Base-by-base conservation (phyloP, 192 early-diverging fungal species). In the Mortierella antarctica region DNA sequence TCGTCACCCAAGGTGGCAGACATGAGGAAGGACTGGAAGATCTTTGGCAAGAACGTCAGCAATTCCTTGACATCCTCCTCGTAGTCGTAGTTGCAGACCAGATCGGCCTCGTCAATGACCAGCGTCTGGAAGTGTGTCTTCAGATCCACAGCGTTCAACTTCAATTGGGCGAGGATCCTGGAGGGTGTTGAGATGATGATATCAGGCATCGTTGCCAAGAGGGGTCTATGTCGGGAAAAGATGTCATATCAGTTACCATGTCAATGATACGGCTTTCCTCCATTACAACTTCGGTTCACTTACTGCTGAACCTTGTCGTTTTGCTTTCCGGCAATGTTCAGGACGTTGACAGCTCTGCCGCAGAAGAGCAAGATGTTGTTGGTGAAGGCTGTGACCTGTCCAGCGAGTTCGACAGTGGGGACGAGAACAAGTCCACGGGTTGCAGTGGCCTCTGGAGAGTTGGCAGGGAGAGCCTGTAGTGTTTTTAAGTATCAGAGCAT, bases 21-120 rank as follows among this genome's bases (percentile, higher is more conserved):
- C 89, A 98, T 93, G n/a, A 99, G 88, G 83, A 95, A 94, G 61
- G 92, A 93, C 83, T 98, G 96, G 83, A 93, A 92, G 55, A 96
- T 94, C 83, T 94, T 93, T 55, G 96, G 96, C 66, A 96, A 76
- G 57, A 88, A 87, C 12, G 86, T 74, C 48, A 96, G 71, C 17
- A 98, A 86, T 41, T 91, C 89, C 56, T 89, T 87, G 44, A 99
- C 80, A 76, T 99, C 98, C 47, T 94, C 92, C 71, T 95, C 93
- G 69, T 97, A 95, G 17, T 97, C 98, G 84, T 95, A 99, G 47
- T 94, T 95, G 57, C 97, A 83, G 2, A 99, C 91, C 60, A 98
- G 82, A 84, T 99, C 98, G 0, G 96, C 96, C 84, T 99, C 98
- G 62, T 99, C 98, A 53, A 99, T 94, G 17, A 98, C 95, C 53